phyloP scores from a whole-genome alignment of 371 early-diverging fungal species.

The Rhizopus stolonifer region DNA sequence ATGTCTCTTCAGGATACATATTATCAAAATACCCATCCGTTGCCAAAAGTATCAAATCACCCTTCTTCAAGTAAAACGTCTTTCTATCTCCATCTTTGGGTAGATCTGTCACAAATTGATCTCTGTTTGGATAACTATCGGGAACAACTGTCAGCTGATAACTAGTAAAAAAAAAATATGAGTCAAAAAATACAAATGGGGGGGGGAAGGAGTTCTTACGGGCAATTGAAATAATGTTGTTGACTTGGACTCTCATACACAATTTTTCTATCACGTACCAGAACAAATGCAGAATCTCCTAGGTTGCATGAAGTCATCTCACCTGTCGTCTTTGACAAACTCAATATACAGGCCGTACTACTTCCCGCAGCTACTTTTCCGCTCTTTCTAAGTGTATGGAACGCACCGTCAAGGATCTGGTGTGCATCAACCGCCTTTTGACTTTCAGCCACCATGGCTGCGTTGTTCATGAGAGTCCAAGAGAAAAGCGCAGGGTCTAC shows the following conservation, averaged over 20 bases:
- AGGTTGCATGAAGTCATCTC: constrained; percentile 62
- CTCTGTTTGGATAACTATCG: constrained; percentile 54
- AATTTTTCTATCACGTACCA: constrained; percentile 61
- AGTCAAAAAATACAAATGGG: too few species aligned
- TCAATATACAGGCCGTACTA: constrained; percentile 70
- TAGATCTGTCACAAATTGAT: constrained; percentile 56
- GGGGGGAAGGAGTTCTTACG: constrained; percentile 40
- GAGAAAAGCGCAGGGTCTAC: constrained; percentile 64
- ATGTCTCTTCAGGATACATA: constrained; percentile 61
- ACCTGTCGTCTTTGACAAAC: constrained; percentile 63
- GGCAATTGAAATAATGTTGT: constrained; percentile 74
- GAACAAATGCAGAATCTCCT: constrained; percentile 66
- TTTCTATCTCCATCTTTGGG: constrained; percentile 66
- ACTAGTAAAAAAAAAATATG: too few species aligned
- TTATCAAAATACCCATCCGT: constrained; percentile 77
- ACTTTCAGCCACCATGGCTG: constrained; percentile 53
- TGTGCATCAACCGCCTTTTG: constrained; percentile 54
- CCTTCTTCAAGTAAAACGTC: constrained; percentile 61
- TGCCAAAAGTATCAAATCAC: constrained; percentile 67
- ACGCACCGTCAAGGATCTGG: constrained; percentile 60
- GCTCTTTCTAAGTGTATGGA: constrained; percentile 53
- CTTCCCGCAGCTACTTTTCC: constrained; percentile 69
- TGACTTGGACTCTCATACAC: constrained; percentile 68
- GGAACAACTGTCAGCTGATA: constrained; percentile 71
- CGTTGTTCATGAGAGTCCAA: constrained; percentile 74